Conservation (phyloP, 805 yeast genomes). For the Yarrowia keelungensis region DNA sequence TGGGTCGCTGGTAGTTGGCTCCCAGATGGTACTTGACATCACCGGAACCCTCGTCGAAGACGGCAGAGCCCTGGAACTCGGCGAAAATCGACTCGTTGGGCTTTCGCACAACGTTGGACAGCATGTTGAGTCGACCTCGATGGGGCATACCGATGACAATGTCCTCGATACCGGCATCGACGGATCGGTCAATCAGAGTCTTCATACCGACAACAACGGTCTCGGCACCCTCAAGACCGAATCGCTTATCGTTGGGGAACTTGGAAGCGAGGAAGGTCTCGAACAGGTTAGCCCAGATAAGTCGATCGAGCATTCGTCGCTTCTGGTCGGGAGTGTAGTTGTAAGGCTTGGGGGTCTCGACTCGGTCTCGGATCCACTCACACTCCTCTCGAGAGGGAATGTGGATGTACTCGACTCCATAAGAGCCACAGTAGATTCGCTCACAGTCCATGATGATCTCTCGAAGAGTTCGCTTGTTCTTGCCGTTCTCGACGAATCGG, state of each 20-base stretch:
- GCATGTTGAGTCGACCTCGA: constrained; percentile 97
- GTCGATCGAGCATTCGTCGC: constrained; percentile 93
- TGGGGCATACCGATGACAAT: constrained; percentile 99
- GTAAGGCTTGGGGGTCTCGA: constrained; percentile 90
- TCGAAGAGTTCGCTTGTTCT: constrained; percentile 70
- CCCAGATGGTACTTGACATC: constrained; percentile 99
- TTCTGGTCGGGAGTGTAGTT: constrained; percentile 86
- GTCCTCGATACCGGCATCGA: constrained; percentile 86
- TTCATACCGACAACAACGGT: constrained; percentile 96
- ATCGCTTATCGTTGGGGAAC: constrained; percentile 98
- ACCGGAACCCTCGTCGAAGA: constrained; percentile 96
- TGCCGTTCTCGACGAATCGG: constrained; percentile 74
- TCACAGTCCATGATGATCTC: constrained; percentile 84
- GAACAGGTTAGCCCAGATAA: constrained; percentile 95
- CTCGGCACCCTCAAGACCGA: constrained; percentile 99
- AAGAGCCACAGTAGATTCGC: constrained; percentile 80
- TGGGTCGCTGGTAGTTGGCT: constrained; percentile 98
- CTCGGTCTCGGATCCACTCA: constrained; percentile 97
- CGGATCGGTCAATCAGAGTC: constrained; percentile 91
- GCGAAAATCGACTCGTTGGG: constrained; percentile 98
- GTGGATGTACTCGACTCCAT: constrained; percentile 96
- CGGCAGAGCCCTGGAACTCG: constrained; percentile 91
- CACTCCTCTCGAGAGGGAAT: constrained; percentile 94
- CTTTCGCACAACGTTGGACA: constrained; percentile 97
- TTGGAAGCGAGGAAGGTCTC: constrained; percentile 92